Percentiles rank a stretch among this genome's conserved stretches.
These are phyloP conservation scores for Zygosaccharomyces bailii DNA, from an alignment of 805 yeast species.

Conservation along the genomic window DNA sequence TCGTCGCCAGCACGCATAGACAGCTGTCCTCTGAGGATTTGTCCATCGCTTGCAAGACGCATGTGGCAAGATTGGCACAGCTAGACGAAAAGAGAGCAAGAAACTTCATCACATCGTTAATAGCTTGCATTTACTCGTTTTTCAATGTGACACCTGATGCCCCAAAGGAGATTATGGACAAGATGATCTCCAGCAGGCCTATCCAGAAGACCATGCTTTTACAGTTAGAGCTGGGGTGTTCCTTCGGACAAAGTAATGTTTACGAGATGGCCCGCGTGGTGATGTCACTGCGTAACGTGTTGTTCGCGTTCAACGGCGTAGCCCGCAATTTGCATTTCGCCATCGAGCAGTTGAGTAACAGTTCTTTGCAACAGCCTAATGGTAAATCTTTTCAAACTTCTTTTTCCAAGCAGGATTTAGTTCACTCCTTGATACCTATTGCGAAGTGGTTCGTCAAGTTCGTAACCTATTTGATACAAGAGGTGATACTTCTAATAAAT, in stretches of 20 bases:
- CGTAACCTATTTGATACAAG: slow-evolving; percentile 68
- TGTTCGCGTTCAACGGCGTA: slow-evolving; percentile 37
- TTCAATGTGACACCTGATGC: slow-evolving; percentile 37
- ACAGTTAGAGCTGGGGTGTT: slow-evolving; percentile 35
- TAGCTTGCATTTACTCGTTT: slow-evolving; percentile 31
- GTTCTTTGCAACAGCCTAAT: slow-evolving; percentile 43
- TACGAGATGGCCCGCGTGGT: slow-evolving; percentile 34
- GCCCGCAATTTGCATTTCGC: slow-evolving; percentile 37
- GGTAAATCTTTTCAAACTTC: slow-evolving; percentile 47
- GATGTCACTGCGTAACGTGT: slow-evolving; percentile 32
- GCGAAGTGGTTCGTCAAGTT: slow-evolving; percentile 85
- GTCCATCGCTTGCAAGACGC: slow-evolving; percentile 35
- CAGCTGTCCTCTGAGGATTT: slow-evolving; percentile 37
- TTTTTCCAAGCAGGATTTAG: slow-evolving; percentile 57
- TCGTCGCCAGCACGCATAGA: slow-evolving; percentile 35
- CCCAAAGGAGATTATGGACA: slow-evolving; percentile 36
- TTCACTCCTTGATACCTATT: slow-evolving; percentile 67
- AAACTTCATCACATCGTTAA: slow-evolving; percentile 27
- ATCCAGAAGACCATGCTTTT: slow-evolving; percentile 35
- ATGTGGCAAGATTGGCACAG: slow-evolving; percentile 23
- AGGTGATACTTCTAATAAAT: slow-evolving; percentile 49
- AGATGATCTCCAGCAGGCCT: slow-evolving; percentile 36
- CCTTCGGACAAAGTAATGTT: slow-evolving; percentile 27
- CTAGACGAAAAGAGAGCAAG: slow-evolving; percentile 27
- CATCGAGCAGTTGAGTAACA: slow-evolving; percentile 34